Percentiles rank a stretch among this genome's conserved stretches.
These are phyloP conservation scores for Lactarius sp. DNA, from an alignment of 768 basidiomycete genomes.

Conservation along the genomic window DNA sequence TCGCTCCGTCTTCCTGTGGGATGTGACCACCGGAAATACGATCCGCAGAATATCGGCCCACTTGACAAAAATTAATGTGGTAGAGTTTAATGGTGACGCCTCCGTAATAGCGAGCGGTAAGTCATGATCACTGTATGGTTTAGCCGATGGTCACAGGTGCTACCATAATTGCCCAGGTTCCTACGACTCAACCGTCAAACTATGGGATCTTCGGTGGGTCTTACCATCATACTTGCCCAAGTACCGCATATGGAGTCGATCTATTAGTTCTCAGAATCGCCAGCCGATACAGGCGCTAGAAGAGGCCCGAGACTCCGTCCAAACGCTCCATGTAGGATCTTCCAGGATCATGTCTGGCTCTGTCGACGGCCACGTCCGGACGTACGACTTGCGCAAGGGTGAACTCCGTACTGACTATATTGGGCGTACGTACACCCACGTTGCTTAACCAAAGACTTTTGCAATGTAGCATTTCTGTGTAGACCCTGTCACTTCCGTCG, in stretches of 20 bases:
- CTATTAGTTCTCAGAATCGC: slow-evolving; percentile 62
- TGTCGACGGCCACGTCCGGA: slow-evolving; percentile 87
- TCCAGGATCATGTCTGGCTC: slow-evolving; percentile 75
- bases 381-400: slow-evolving; percentile 93
- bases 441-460: background rate
- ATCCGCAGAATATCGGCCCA: slow-evolving; percentile 83
- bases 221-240: background rate
- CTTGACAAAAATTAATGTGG: slow-evolving; percentile 83
- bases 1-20: slow-evolving; percentile 91
- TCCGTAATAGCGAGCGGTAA: slow-evolving; percentile 84
- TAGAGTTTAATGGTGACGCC: slow-evolving; percentile 87
- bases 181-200: slow-evolving; percentile 82
- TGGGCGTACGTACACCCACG: slow-evolving; percentile 58
- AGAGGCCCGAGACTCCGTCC: slow-evolving; percentile 84
- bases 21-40: slow-evolving; percentile 84
- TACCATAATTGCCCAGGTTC: slow-evolving; percentile 56
- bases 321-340: slow-evolving; percentile 63
- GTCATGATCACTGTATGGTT: slow-evolving; percentile 23
- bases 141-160: slow-evolving; percentile 13
- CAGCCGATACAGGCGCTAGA: slow-evolving; percentile 87
- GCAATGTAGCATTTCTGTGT: background rate
- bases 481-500: slow-evolving; percentile 86
- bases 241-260: slow-evolving; percentile 1
- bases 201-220: slow-evolving; percentile 87
- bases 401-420: slow-evolving; percentile 85